Evolutionary conservation across 768 basidiomycete species (phyloP).

Genomic region (Baorangia bicolor): DNA sequence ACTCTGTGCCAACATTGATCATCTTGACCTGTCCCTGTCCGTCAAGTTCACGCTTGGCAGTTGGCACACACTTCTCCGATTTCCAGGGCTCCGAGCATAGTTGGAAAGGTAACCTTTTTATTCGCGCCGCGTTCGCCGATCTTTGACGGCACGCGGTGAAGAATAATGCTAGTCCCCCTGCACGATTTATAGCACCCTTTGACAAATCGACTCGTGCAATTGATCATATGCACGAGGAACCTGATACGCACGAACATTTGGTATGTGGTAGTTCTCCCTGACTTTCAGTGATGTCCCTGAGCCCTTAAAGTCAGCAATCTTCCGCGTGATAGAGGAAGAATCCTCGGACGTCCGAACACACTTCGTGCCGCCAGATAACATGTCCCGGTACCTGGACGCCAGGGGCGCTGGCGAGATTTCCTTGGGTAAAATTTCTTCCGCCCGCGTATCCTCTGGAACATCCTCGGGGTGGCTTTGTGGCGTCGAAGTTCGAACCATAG

Average conservation of each 20-base stretch:
- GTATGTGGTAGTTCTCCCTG: not conserved
- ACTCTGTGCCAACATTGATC: no score
- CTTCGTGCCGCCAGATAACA: not conserved
- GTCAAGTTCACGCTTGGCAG: not conserved
- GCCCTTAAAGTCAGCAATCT: no score
- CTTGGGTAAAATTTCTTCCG: not conserved
- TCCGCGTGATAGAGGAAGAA: not conserved
- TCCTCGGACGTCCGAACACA: conserved; percentile 1
- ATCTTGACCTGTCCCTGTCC: no score
- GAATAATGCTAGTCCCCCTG: not conserved
- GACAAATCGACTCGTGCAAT: not conserved
- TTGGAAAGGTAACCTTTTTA: not conserved
- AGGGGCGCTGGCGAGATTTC: not conserved
- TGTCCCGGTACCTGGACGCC: not conserved
- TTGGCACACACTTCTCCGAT: not conserved
- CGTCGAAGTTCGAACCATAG: not conserved
- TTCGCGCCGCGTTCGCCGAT: not conserved
- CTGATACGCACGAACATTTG: not conserved
- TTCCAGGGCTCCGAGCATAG: not conserved
- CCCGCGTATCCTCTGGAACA: not conserved
- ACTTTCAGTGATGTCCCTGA: not conserved
- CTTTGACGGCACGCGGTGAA: not conserved
- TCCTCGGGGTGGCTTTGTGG: not conserved
- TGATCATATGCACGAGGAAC: not conserved
- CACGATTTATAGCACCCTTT: not conserved